A percentile compares a stretch with the other conserved stretches of the same genome.
Evolutionary conservation across 2,329 filamentous ascomycete species (phyloP).

Genomic region (Cercospora janseana): DNA sequence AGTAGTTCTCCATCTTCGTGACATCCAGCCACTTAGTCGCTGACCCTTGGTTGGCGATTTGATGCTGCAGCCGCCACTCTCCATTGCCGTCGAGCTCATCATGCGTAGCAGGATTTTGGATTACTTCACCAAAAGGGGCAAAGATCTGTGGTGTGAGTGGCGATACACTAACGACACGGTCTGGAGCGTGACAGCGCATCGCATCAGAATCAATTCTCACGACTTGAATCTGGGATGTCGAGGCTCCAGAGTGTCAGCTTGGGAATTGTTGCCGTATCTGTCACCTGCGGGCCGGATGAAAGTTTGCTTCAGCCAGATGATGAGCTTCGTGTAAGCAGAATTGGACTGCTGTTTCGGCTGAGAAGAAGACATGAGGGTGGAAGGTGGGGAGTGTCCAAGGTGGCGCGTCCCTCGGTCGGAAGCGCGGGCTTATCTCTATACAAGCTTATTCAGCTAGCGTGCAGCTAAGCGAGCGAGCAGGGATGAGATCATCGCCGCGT

Average conservation of each 20-base stretch:
- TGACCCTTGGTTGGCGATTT: slow-evolving; percentile 77
- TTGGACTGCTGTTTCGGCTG: slow-evolving; percentile 7
- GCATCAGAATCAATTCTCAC: background rate
- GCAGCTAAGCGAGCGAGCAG: no score
- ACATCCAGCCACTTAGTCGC: slow-evolving; percentile 84
- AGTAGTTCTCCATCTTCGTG: slow-evolving; percentile 69
- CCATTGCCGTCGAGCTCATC: slow-evolving; percentile 33
- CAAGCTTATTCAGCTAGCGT: slow-evolving; percentile 7
- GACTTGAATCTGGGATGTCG: slow-evolving; percentile 44
- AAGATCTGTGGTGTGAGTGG: slow-evolving; percentile 58
- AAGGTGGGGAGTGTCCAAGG: slow-evolving; percentile 9
- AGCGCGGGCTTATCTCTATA: background rate
- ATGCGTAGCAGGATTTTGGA: slow-evolving; percentile 63
- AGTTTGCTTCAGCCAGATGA: slow-evolving; percentile 21
- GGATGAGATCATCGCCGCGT: slow-evolving; percentile 10
- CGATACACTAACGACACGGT: background rate
- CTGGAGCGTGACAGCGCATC: slow-evolving; percentile 7
- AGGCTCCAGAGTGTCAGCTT: slow-evolving; percentile 39
- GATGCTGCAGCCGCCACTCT: slow-evolving; percentile 42
- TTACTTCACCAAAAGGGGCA: slow-evolving; percentile 76
- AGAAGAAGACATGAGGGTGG: slow-evolving; percentile 6
- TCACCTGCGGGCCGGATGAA: slow-evolving; percentile 22
- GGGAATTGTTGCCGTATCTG: slow-evolving; percentile 18
- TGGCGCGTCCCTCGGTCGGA: slow-evolving; percentile 7
- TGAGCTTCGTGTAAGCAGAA: slow-evolving; percentile 16